Evolutionary conservation across 768 basidiomycete genomes (phyloP).

Genomic region (Paxillus rubicundulus): DNA sequence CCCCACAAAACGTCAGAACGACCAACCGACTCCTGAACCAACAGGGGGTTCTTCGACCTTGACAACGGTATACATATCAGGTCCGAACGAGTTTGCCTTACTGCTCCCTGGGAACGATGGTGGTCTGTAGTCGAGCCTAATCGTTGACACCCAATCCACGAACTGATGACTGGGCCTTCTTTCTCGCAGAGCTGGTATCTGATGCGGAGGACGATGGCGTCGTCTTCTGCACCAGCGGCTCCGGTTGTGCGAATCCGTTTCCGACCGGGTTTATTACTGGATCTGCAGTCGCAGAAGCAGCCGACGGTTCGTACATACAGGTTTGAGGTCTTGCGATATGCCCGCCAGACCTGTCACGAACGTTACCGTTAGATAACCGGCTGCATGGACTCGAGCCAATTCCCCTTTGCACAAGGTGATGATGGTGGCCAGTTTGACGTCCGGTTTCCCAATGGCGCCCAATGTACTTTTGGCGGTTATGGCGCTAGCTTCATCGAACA

Average conservation of each 20-base stretch:
- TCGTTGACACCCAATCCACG: background rate
- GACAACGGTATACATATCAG: slow-evolving; percentile 37
- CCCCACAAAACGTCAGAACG: slow-evolving; percentile 21
- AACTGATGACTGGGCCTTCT: background rate
- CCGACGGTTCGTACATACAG: slow-evolving; percentile 41
- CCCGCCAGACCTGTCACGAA: background rate
- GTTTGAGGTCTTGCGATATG: slow-evolving; percentile 16
- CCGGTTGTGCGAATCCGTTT: slow-evolving; percentile 29
- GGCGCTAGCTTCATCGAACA: slow-evolving; percentile 52
- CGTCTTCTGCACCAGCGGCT: slow-evolving; percentile 36
- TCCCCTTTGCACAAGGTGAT: slow-evolving; percentile 36
- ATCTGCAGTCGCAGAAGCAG: slow-evolving; percentile 30
- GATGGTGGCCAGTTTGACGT: slow-evolving; percentile 50
- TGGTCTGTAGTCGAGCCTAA: slow-evolving; percentile 23
- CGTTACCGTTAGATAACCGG: slow-evolving; percentile 35
- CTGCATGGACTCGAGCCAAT: slow-evolving; percentile 32
- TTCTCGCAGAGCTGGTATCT: slow-evolving; percentile 35
- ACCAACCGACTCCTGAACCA: slow-evolving; percentile 39
- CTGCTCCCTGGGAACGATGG: slow-evolving; percentile 32
- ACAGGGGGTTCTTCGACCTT: slow-evolving; percentile 32
- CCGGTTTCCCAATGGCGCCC: slow-evolving; percentile 52
- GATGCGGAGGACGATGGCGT: slow-evolving; percentile 38
- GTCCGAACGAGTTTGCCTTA: slow-evolving; percentile 32
- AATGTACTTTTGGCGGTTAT: slow-evolving; percentile 49
- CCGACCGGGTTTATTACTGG: slow-evolving; percentile 39